Evolutionary conservation across 176 grass and related monocot species (phyloP), one percentile per base, ranked within the genome.

Genomic region (Canna indica): DNA sequence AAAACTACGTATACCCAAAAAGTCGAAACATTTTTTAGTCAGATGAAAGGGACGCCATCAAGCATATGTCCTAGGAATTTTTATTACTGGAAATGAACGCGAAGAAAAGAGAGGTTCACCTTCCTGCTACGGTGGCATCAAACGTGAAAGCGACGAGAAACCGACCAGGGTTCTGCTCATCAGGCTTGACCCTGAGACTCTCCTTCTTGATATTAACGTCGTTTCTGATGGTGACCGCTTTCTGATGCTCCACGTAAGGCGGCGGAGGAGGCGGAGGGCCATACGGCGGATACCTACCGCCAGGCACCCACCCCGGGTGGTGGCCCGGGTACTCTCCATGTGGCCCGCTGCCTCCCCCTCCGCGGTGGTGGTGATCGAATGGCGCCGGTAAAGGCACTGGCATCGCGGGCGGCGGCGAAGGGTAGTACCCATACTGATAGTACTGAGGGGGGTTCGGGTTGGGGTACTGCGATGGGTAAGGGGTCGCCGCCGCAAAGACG

Each of bases 141-240:
- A 97, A 97, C 25, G 86, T 92, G 79, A 97, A 97, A 68, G 93
- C 56, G 11, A 97, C 81, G 18, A 97, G 86, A 74, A 89, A 90
- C 26, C 33, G 78, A 0, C 81, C 73, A 1, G 84, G 76, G 9
- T 83, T 86, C 48, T 81, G 73, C 26, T 97, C 79, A 18, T 97
- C 93, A 22, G 75, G 83, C 42, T 96, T 88, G n/a, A 96, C 73
- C 80, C 80, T 85, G 20, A 96, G 83, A n/a, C 83, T 96, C 59
- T 92, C 93, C 88, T 96, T 96, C 79, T 90, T 96, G 75, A 96
- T 86, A 74, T 92, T 96, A 59, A 96, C 69, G 50, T 96, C 93
- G 59, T 96, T 96, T 67, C 88, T 82, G 63, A 96, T 92, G 42
- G 93, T 96, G 31, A 92, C 79, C 0, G 88, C 93, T 83, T 89